Conservation (phyloP, 2,329 filamentous ascomycete genomes). For the Metarhizium sp. region DNA sequence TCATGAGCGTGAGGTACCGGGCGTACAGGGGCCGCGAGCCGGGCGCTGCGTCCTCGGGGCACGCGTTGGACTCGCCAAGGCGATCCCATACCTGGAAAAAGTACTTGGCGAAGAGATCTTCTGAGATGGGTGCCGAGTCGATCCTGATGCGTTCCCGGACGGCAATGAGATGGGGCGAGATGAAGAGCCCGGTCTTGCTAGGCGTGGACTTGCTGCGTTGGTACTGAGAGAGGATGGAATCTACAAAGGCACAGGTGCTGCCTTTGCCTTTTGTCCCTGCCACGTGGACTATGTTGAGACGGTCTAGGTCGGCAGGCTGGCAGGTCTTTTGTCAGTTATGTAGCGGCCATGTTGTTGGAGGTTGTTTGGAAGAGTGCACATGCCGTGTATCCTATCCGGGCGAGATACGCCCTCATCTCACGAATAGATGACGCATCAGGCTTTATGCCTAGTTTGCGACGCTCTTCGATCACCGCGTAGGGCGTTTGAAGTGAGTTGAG, state of each 20-base stretch:
- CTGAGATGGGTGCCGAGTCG: slow-evolving; percentile 46
- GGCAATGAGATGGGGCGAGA: slow-evolving; percentile 58
- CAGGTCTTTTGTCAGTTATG: neutral
- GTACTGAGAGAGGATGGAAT: slow-evolving; percentile 50
- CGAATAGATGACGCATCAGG: slow-evolving; percentile 62
- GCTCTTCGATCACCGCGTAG: slow-evolving; percentile 68
- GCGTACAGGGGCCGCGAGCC: slow-evolving; percentile 45
- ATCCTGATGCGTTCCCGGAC: slow-evolving; percentile 60
- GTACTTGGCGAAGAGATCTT: slow-evolving; percentile 51
- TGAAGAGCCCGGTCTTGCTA: slow-evolving; percentile 52
- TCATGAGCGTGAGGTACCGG: slow-evolving; percentile 55
- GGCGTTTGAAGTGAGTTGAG: slow-evolving; percentile 91
- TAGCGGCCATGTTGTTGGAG: neutral
- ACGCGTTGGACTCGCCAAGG: slow-evolving; percentile 29
- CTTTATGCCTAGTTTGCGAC: slow-evolving; percentile 62
- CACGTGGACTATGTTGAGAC: slow-evolving; percentile 60
- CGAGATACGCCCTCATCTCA: slow-evolving; percentile 72
- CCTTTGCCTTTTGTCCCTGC: slow-evolving; percentile 73
- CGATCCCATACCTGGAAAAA: slow-evolving; percentile 61
- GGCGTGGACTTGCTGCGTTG: slow-evolving; percentile 23
- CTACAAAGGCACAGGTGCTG: slow-evolving; percentile 59
- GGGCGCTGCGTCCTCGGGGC: slow-evolving; percentile 24
- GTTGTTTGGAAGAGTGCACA: slow-evolving; percentile 7
- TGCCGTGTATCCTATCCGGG: slow-evolving; percentile 66
- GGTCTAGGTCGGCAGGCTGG: slow-evolving; percentile 39